Base-by-base conservation (phyloP, 2,329 filamentous ascomycete genomes). In the Colletotrichum tropicicola region DNA sequence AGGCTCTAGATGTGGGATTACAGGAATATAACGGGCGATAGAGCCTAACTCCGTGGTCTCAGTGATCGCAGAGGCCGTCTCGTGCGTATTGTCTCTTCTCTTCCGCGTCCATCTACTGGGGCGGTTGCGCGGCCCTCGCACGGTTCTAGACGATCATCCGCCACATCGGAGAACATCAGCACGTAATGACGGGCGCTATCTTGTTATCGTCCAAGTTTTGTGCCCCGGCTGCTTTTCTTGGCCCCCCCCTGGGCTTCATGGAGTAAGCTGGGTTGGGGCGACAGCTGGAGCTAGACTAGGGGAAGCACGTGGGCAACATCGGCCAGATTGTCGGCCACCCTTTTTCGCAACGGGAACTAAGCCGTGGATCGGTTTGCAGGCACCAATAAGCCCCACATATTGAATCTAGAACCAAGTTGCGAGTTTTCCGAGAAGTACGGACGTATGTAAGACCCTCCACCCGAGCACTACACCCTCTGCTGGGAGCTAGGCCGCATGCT, bases 251-350 rank as follows among this genome's bases (percentile, higher is more conserved):
- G 15, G 19, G 2, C 17, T n/a, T 15, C 10, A 6, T 4, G 15
- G 13, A 9, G 15, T 30, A 7, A n/a, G 8, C 17, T n/a, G 23
- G 15, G 9, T n/a, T 17, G 28, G 27, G 30, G n/a, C 39, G 25
- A n/a, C 10, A 13, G 8, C 37, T 6, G 12, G 3, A 53, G 30
- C 30, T 54, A 53, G 41, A 8, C 41, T 23, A 19, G 30, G 25
- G 44, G 56, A 44, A 25, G 44, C 60, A 64, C 55, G 55, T 64
- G 60, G 60, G 25, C 21, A 4, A 48, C 3, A 2, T 58, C 28
- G 27, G 17, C 30, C 9, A 23, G 19, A 35, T 17, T 10, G 15
- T 52, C 25, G 43, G 19, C 4, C 21, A 17, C 27, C 41, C 28
- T 10, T 9, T 25, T n/a, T 17, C 41, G 15, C 17, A 53, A 60